Evolutionary conservation across 345 rosid species (phyloP).

Genomic region (Linum tenue): DNA sequence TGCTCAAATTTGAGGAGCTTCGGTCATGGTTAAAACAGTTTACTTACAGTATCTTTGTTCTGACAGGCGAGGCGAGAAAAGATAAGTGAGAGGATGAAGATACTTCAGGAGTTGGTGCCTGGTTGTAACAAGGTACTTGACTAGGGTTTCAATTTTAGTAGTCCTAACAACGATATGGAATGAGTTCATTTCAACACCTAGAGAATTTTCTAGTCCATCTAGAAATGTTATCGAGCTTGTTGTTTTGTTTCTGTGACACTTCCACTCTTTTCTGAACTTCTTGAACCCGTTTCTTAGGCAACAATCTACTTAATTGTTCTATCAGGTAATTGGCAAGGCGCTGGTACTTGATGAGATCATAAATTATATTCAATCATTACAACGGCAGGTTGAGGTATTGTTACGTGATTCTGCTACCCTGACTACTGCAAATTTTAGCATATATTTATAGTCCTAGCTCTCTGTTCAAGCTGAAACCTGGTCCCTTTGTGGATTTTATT

Average conservation of each 20-base stretch:
- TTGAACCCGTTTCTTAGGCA: neutral
- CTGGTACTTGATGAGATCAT: slow-evolving; percentile 3
- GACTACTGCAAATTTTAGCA: neutral
- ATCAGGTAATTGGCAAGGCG: neutral
- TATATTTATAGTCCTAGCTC: neutral
- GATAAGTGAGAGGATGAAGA: slow-evolving; percentile 7
- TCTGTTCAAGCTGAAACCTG: slow-evolving; percentile 9
- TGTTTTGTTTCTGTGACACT: neutral
- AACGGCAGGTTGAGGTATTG: neutral
- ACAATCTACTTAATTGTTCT: neutral
- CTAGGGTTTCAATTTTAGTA: neutral
- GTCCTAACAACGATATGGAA: no score
- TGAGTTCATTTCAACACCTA: no score
- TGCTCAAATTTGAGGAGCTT: neutral
- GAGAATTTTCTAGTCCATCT: no score
- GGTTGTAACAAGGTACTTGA: slow-evolving; percentile 4
- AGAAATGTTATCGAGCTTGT: neutral
- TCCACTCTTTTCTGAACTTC: neutral
- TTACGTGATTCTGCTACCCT: neutral
- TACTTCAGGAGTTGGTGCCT: slow-evolving; percentile 2
- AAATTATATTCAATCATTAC: slow-evolving; percentile 1
- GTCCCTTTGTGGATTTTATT: slow-evolving; percentile 11
- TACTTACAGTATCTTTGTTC: neutral
- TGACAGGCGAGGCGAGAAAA: neutral
- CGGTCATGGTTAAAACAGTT: neutral